Base-by-base conservation (phyloP, 225 moss, liverwort and hornwort genomes). In the Rhytidiadelphus loreus region DNA sequence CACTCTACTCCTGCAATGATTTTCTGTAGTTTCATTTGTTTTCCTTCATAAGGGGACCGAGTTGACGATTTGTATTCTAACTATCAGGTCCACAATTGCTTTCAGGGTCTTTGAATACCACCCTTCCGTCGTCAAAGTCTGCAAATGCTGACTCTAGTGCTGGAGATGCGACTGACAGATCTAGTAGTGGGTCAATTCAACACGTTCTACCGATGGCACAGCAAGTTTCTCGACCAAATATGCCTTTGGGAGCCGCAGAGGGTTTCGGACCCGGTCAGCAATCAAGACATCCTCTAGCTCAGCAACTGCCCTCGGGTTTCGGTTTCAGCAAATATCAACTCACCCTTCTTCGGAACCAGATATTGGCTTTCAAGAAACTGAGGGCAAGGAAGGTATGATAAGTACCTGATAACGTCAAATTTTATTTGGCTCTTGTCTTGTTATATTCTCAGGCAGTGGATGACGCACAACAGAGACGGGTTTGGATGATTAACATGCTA, bases 241-340 rank as follows among this genome's bases (percentile, higher is more conserved):
- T 92, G 63, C 90, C 94, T 77, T 73, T 74, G 12, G 93, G 86
- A 22, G 92, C 89, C 72, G 86, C 90, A 70, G 98, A 96, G 77
- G 89, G 91, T 88, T 84, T 89, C 62, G 94, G 93, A 82, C 61
- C 92, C 32, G 91, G 92, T 86, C 95, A 92, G 85, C 94, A 89
- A 82, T 87, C 87, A 24, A 92, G 93, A 90, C 95, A 93, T 86
- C 87, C 91, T 80, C 43, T 69, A 83, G 89, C 88, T 89, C 91
- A 88, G 88, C 94, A 94, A 83, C 92, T 80, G 61, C 88, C 92
- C 86, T 89, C 89, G 82, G 94, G 94, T 92, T 91, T 95, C 80
- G 99, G 96, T 63, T 99, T 99, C 89, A 97, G 97, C 77, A 93
- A 95, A 85, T 96, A 96, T 87, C 99, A 99, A 91, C 95, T 99